phyloP scores from a whole-genome alignment of 208 protist species.

The Trypanosomatidae sp. region DNA sequence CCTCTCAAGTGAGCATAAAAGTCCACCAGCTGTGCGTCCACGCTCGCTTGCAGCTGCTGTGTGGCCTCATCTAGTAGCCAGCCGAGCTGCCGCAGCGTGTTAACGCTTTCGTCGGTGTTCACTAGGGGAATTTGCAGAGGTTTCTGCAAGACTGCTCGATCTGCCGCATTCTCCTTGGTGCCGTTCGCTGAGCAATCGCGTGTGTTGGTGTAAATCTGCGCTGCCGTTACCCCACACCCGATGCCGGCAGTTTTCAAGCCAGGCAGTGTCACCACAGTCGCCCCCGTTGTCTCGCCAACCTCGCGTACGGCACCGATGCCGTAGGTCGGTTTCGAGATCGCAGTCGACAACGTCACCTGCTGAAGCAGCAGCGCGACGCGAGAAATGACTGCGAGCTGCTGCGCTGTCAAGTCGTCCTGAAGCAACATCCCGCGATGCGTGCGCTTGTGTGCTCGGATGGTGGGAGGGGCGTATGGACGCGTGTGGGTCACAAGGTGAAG shows the following conservation, averaged over 20 bases:
- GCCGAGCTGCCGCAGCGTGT: conserved; percentile 39
- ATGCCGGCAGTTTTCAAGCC: background rate
- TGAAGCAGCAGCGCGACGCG: conserved; percentile 18
- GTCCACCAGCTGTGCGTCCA: conserved; percentile 51
- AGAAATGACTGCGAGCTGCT: conserved; percentile 9
- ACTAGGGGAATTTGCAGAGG: conserved; percentile 13
- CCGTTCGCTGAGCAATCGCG: background rate
- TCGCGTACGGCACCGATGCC: background rate
- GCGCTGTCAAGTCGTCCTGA: conserved; percentile 15
- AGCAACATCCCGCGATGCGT: conserved; percentile 18
- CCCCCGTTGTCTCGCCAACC: background rate
- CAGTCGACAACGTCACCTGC: conserved; percentile 7
- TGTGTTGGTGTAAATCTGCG: background rate
- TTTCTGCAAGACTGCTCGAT: background rate
- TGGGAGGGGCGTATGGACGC: background rate
- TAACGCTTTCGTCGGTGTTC: conserved; percentile 17
- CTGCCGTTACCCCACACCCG: background rate
- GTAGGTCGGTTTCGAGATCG: background rate
- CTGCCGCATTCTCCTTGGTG: background rate
- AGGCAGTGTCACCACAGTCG: background rate
- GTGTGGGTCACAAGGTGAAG: background rate
- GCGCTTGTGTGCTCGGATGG: background rate
- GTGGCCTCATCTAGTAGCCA: conserved; percentile 21
- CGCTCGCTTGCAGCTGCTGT: conserved; percentile 24
- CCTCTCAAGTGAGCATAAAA: conserved; percentile 65